A percentile compares a stretch with the other conserved stretches of the same genome.
phyloP scores from a whole-genome alignment of 139 green algal genomes.

The Trebouxia sp. region DNA sequence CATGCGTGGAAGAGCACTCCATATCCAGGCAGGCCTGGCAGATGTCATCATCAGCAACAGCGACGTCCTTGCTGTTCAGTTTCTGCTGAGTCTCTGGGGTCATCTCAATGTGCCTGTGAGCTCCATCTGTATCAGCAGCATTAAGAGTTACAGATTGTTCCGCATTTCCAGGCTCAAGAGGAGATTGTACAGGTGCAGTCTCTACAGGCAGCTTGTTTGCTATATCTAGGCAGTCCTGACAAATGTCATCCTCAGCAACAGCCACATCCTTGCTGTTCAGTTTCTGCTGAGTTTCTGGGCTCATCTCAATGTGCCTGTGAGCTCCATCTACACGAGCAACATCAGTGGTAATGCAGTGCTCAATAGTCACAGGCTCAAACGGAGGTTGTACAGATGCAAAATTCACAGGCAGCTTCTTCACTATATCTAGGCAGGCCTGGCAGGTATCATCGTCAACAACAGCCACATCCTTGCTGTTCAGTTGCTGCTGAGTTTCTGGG shows the following conservation, averaged over 20 bases:
- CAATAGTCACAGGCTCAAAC: no score
- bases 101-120: constrained; percentile 1
- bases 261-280: neutral
- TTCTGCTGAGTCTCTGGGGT: constrained; percentile 10
- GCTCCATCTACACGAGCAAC: neutral
- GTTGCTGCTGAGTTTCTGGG: constrained; percentile 3
- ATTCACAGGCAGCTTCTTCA: no score
- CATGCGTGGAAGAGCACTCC: neutral
- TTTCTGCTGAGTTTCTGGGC: constrained; percentile 3
- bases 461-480: neutral
- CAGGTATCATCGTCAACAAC: neutral
- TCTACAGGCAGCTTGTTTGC: neutral
- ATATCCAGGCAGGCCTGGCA: neutral
- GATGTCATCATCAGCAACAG: neutral
- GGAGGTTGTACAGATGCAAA: no score
- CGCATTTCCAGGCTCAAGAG: no score
- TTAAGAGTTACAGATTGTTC: no score
- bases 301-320: constrained; percentile 4
- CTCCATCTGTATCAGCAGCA: neutral
- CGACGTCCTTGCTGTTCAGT: neutral
- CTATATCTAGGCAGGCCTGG: neutral
- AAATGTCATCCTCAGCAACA: neutral
- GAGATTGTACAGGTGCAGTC: no score
- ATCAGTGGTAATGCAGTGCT: no score
- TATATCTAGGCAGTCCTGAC: neutral